Percentiles rank a stretch among this genome's conserved stretches.
phyloP scores from a whole-genome alignment of 139 green algal species.

The Chlorella sp. region DNA sequence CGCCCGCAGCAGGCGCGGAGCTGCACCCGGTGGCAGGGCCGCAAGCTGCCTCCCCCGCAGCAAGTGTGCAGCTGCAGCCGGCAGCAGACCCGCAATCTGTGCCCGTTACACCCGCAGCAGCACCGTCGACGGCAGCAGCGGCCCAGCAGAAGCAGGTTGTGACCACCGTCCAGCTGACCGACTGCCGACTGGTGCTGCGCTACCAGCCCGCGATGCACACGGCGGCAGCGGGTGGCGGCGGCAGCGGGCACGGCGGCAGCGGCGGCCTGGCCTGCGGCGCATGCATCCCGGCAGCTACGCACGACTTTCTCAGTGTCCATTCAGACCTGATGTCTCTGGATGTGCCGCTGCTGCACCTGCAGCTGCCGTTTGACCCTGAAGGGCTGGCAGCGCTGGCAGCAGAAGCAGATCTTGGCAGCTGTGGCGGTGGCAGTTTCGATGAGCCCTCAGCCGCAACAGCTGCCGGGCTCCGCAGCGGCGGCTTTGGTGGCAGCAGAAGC shows the following conservation, averaged over 20 bases:
- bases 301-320: slow-evolving; percentile 32
- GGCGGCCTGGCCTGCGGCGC: neutral
- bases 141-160: neutral
- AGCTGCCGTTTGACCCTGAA: slow-evolving; percentile 36
- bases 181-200: slow-evolving; percentile 11
- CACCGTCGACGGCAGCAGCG: neutral
- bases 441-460: neutral
- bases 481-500: neutral
- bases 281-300: slow-evolving; percentile 15
- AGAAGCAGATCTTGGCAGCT: neutral
- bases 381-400: slow-evolving; percentile 4
- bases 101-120: neutral
- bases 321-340: slow-evolving; percentile 42
- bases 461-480: neutral
- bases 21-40: too few relatives aligned
- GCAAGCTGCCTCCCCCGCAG: neutral
- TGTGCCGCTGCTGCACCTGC: slow-evolving; percentile 49
- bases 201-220: slow-evolving; percentile 24
- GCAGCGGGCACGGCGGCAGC: slow-evolving; percentile 4
- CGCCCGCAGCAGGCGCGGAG: too few relatives aligned
- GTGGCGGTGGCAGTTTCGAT: neutral
- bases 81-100: too few relatives aligned
- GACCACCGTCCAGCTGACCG: slow-evolving; percentile 11
- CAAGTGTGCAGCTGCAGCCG: neutral
- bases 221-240: neutral